Evolutionary conservation across 202 grass and related monocot species (phyloP), one percentile per base, ranked within the genome.

Genomic region (Eragrostis tef): DNA sequence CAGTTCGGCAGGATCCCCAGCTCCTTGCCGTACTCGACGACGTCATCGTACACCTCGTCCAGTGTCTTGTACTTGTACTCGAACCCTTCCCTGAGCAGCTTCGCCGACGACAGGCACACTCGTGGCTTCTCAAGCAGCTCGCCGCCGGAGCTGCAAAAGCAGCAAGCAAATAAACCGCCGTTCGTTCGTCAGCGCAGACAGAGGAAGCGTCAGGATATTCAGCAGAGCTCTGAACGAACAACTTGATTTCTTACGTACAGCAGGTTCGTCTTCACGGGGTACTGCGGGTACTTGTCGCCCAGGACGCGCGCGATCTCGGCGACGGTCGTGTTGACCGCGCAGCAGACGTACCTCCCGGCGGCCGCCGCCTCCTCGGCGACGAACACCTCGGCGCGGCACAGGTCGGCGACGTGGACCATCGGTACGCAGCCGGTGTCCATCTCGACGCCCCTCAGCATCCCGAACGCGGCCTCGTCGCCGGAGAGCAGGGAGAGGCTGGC

Each of bases 331-430:
- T 89, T 85, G 22, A 84, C 22, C 11, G 82, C 15, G 36, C 86
- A 83, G 47, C 90, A 92, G 72, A 94, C 76, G 77, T 97, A 97
- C 54, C 92, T 80, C 16, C 87, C 91, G 0, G 73, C 70, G 11
- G 85, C 83, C 0, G 65, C 16, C 1, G 25, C 78, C 9, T 66
- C 62, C 75, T 97, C 94, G 2, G 87, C 87, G 9, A 83, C 66
- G 81, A 97, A 94, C 8, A 97, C 5, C 80, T 97, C 88, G 15
- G 94, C 94, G 56, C 87, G 74, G 87, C 89, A 92, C 11, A 97
- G 64, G 39, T 97, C 94, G 13, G 87, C 77, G 9, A 90, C 21
- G 69, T 86, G 84, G 7, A 76, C 71, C 16, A 81, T n/a, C 29
- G 77, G 6, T 4, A 76, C 20, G 0, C 21, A 5, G 5, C 94